Percentiles rank a stretch among this genome's conserved stretches.
Evolutionary conservation across 73 alveolate genomes (phyloP).

Genomic region (Durusdinium trenchii): DNA sequence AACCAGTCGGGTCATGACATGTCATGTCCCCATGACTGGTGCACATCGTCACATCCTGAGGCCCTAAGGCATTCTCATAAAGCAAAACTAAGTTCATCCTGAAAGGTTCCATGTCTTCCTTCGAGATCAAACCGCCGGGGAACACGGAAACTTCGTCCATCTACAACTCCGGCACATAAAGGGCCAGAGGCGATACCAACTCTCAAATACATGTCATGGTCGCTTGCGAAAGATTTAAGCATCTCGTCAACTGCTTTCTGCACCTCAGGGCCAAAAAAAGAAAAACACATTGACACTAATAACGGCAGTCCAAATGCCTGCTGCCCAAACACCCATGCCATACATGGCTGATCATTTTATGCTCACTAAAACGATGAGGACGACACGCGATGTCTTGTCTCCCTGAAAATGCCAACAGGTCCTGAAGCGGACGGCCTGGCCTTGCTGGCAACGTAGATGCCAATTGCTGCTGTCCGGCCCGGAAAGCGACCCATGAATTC

Average conservation of each 20-base stretch:
- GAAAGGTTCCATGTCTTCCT: neutral
- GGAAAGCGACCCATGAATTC: conserved; percentile 80
- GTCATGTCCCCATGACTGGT: no score
- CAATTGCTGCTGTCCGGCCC: conserved; percentile 63
- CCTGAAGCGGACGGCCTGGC: no score
- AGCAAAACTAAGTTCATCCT: neutral
- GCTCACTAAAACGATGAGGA: no score
- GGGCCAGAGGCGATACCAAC: conserved; percentile 83
- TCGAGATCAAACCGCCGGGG: neutral
- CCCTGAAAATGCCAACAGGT: no score
- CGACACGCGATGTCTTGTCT: no score
- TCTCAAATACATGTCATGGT: conserved; percentile 47
- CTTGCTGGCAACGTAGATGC: conserved; percentile 79
- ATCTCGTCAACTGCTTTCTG: conserved; percentile 91
- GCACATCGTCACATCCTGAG: no score
- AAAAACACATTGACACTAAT: no score
- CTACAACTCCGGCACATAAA: conserved; percentile 88
- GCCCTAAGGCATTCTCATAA: neutral
- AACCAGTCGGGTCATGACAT: neutral
- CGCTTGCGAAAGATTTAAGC: conserved; percentile 34
- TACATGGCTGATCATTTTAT: no score
- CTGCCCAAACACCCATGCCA: no score
- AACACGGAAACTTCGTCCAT: conserved; percentile 86
- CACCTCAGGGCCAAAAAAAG: conserved; percentile 18
- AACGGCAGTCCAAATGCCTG: no score